Base-by-base conservation (phyloP, 2,329 filamentous ascomycete genomes). In the Penicillium digitatum region DNA sequence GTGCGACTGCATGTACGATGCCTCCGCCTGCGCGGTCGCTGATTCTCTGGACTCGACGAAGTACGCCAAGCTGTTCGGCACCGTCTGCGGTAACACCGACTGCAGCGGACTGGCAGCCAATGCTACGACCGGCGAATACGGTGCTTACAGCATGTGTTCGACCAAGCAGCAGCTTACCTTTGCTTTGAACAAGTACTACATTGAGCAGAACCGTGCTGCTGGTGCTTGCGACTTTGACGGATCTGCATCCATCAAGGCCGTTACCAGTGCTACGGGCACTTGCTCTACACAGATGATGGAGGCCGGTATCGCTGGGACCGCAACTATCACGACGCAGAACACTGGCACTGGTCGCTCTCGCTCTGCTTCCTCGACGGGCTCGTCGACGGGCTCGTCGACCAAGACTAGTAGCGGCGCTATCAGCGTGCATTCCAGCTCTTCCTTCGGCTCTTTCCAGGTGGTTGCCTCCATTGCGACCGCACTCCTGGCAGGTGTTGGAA, bases 1-100 rank as follows among this genome's bases (percentile, higher is more conserved):
- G 39, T 97, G 93, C 81, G 74, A 79, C 52, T 99, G 94, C 82
- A 95, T 96, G 88, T 81, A 82, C 71, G 79, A 82, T 57, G 84
- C 84, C 42, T 77, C 94, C 53, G 76, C 77, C 51, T 97, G 94
- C 77, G 81, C 82, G 18, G 83, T 89, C 55, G 77, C 81, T 27
- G 72, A 78, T 43, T 65, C 61, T 14, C 55, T 71, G 47, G 38
- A 50, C 9, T 50, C 54, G 20, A 43, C 55, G 12, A 62, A 67
- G 43, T 58, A 68, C 55, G 55, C 58, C 5, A 76, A 81, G 20
- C 81, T 95, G 62, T 96, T 97, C 75, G 57, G 66, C 45, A 59
- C 68, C 11, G 67, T 79, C 45, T 79, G 76, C 57, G 75, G 76
- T 22, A 58, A 69, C 50, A 69, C 66, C 26, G 66, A 70, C 48